Evolutionary conservation across 352 stramenopile genomes (phyloP), one percentile per base, ranked within the genome.

Genomic region (Phytophthora chlamydospora): DNA sequence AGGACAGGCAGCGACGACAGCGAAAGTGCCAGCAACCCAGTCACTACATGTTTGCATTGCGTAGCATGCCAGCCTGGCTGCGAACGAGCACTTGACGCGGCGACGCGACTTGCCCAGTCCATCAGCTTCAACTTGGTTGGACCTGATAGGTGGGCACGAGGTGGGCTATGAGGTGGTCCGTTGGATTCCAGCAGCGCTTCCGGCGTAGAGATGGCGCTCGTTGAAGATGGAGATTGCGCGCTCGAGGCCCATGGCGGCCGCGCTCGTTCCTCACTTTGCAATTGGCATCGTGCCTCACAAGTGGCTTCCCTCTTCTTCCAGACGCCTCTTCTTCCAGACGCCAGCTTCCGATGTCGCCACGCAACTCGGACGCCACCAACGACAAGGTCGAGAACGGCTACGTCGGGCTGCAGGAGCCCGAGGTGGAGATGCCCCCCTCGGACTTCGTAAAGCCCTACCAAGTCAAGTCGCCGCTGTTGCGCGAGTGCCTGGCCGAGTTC

Each of bases 401-500:
- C 50, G 24, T 66, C 7, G 62, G 62, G 9, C 49, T 71, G 42
- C 48, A 71, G 16, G 62, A 71, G 17, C 6, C 62, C 29, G 62
- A 71, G 2, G 56, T 62, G 34, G 62, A 21, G 29, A 60, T 66
- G 29, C 8, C 38, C n/a, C n/a, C 38, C 19, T 21, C 55, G 11
- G 39, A 42, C 13, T 31, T 44, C 8, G 33, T 45, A 42, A 62
- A 62, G 34, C 44, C 39, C 29, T 74, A 56, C 47, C 49, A 55
- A 31, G 58, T 71, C 51, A 73, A 76, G 52, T 70, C 56, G 3
- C 19, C 67, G 13, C 56, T 82, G 31, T 14, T 80, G 31, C 55
- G 62, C n/a, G 73, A 88, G 62, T 85, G 78, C 48, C 43, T 85
- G 46, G 75, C 72, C 34, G 78, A 85, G 35, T 83, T 81, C 52